Percentiles rank a stretch among this genome's conserved stretches.
These are phyloP conservation scores for Morella rubra DNA, from an alignment of 306 rosid species.

Conservation along the genomic window DNA sequence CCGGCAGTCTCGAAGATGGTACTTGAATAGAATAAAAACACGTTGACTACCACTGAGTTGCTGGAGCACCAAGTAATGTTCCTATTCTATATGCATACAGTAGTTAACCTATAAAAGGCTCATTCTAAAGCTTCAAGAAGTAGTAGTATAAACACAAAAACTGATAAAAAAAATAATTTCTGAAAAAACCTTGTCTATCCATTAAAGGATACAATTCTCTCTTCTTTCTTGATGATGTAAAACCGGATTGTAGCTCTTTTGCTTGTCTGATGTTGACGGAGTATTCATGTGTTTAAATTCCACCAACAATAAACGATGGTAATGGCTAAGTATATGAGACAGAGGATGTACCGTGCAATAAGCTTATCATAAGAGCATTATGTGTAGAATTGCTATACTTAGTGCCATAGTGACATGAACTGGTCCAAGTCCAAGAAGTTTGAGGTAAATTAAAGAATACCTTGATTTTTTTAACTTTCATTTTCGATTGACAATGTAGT, in stretches of 20 bases:
- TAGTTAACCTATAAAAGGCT: slow-evolving; percentile 17
- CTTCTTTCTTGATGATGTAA: slow-evolving; percentile 68
- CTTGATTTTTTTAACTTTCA: slow-evolving; percentile 91
- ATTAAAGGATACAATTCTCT: slow-evolving; percentile 82
- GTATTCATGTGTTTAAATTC: slow-evolving; percentile 48
- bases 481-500: slow-evolving; percentile 73
- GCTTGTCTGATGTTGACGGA: slow-evolving; percentile 56
- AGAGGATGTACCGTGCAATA: slow-evolving; percentile 9
- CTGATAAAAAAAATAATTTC: neutral
- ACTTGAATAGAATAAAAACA: slow-evolving; percentile 78
- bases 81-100: slow-evolving; percentile 59
- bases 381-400: neutral
- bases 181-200: slow-evolving; percentile 38
- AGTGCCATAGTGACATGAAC: neutral
- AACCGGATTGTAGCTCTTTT: slow-evolving; percentile 59
- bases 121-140: slow-evolving; percentile 14
- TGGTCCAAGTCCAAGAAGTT: neutral
- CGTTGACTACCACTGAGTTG: slow-evolving; percentile 84
- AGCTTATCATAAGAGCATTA: slow-evolving; percentile 8
- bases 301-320: slow-evolving; percentile 19
- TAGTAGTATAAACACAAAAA: slow-evolving; percentile 23
- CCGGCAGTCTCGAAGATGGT: slow-evolving; percentile 79
- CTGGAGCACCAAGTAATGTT: slow-evolving; percentile 70
- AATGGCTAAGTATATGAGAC: slow-evolving; percentile 6
- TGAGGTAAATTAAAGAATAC: slow-evolving; percentile 33